Evolutionary conservation across 1,139 yeast species (phyloP).

Genomic region (Taiozyma sp.): DNA sequence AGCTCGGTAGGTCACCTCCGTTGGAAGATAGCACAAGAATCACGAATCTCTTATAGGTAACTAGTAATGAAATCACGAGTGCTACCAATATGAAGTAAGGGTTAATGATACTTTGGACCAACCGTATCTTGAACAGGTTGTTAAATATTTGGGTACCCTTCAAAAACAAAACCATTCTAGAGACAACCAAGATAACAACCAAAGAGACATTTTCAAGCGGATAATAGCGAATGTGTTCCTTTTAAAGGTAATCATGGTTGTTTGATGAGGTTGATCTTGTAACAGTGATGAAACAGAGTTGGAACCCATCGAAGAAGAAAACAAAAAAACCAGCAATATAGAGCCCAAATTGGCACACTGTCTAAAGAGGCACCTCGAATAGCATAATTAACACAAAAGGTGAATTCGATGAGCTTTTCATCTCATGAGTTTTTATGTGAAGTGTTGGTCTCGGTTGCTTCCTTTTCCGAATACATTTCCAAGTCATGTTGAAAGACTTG

Average conservation of each 20-base stretch:
- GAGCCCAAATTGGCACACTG: too few relatives aligned
- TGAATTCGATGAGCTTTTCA: too few relatives aligned
- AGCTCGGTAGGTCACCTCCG: neutral
- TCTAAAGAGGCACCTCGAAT: too few relatives aligned
- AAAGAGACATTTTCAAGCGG: neutral
- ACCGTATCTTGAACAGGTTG: conserved; percentile 2
- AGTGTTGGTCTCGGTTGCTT: too few relatives aligned
- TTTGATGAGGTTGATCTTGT: neutral
- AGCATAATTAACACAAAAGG: too few relatives aligned
- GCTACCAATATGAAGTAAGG: conserved; percentile 7
- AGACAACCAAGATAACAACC: neutral
- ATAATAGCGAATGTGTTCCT: neutral
- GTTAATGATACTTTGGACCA: conserved; percentile 4
- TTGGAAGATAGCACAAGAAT: neutral
- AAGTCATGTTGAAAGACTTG: too few relatives aligned
- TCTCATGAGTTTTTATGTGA: too few relatives aligned
- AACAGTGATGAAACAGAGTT: neutral
- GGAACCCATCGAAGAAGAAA: neutral
- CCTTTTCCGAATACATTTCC: too few relatives aligned
- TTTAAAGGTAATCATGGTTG: neutral
- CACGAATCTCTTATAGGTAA: neutral
- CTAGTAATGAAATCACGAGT: neutral
- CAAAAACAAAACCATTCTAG: neutral
- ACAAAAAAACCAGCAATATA: too few relatives aligned
- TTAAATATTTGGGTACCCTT: conserved; percentile 6